phyloP scores from a whole-genome alignment of 2,329 filamentous ascomycete genomes.

The Alternaria novae-zelandiae region DNA sequence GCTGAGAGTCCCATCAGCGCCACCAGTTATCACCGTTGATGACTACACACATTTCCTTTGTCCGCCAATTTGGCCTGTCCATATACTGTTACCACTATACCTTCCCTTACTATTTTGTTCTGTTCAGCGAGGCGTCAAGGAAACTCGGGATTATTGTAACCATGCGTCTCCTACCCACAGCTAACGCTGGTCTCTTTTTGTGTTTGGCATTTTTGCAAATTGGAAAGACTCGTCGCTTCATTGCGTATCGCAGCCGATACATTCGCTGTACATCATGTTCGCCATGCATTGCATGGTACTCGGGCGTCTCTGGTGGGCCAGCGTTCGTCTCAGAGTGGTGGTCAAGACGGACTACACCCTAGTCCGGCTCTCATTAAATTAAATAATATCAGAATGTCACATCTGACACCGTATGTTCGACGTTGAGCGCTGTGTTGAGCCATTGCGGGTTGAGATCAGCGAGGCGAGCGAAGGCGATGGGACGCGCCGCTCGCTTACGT shows the following conservation, averaged over 20 bases:
- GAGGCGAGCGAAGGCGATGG: background rate
- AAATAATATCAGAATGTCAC: background rate
- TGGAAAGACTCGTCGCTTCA: constrained; percentile 12
- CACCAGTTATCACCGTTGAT: background rate
- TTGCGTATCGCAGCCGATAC: constrained; percentile 30
- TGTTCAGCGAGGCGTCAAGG: constrained; percentile 37
- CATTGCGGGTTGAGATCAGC: background rate
- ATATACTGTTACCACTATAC: constrained; percentile 21
- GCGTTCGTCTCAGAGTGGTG: background rate
- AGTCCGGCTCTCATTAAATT: background rate
- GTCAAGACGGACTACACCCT: background rate
- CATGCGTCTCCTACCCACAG: constrained; percentile 16
- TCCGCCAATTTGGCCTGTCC: constrained; percentile 11
- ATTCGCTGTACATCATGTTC: constrained; percentile 27
- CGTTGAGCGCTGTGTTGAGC: background rate
- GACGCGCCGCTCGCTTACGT: background rate
- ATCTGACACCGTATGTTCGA: background rate
- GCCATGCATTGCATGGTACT: constrained; percentile 7
- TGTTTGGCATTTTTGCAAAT: constrained; percentile 10
- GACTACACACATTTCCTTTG: constrained; percentile 15
- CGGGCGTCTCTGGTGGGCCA: constrained; percentile 2
- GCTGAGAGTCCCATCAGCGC: constrained; percentile 13
- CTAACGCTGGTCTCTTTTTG: constrained; percentile 20
- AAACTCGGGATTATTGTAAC: constrained; percentile 21
- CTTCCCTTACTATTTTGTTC: constrained; percentile 11